Evolutionary conservation across 2,329 filamentous ascomycete species (phyloP).

Genomic region (Xylaria multiplex): DNA sequence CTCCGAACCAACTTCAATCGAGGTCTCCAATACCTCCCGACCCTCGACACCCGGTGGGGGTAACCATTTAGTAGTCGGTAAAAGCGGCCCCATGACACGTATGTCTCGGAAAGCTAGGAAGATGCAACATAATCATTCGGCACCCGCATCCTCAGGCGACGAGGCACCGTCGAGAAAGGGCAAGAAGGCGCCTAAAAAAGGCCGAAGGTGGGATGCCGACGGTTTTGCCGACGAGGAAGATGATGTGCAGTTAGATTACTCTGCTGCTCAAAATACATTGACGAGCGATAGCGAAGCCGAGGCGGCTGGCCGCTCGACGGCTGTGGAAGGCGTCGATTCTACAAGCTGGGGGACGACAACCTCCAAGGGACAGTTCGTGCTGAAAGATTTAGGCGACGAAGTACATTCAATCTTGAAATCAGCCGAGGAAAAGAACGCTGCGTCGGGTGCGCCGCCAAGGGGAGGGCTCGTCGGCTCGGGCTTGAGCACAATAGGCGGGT

Average conservation of each 20-base stretch:
- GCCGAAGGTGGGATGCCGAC: constrained; percentile 91
- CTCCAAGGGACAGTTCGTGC: constrained; percentile 88
- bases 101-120: constrained; percentile 83
- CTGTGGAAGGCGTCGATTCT: constrained; percentile 78
- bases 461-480: constrained; percentile 80
- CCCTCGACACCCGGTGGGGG: constrained; percentile 75
- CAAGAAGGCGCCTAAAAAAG: constrained; percentile 79
- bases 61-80: constrained; percentile 75
- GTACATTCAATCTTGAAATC: constrained; percentile 88
- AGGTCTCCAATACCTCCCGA: constrained; percentile 79
- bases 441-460: constrained; percentile 57
- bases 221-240: constrained; percentile 87
- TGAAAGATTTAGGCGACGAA: constrained; percentile 93
- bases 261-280: constrained; percentile 63
- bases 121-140: constrained; percentile 71
- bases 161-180: constrained; percentile 71
- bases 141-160: constrained; percentile 82
- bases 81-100: constrained; percentile 78
- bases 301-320: constrained; percentile 61
- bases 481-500: constrained; percentile 82
- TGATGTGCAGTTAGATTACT: constrained; percentile 87
- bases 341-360: constrained; percentile 87
- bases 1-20: constrained; percentile 74
- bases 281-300: constrained; percentile 65
- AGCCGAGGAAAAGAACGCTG: constrained; percentile 73